These are phyloP conservation scores for Potentilla sterilis DNA, from an alignment of 306 rosid species.

Conservation along the genomic window DNA sequence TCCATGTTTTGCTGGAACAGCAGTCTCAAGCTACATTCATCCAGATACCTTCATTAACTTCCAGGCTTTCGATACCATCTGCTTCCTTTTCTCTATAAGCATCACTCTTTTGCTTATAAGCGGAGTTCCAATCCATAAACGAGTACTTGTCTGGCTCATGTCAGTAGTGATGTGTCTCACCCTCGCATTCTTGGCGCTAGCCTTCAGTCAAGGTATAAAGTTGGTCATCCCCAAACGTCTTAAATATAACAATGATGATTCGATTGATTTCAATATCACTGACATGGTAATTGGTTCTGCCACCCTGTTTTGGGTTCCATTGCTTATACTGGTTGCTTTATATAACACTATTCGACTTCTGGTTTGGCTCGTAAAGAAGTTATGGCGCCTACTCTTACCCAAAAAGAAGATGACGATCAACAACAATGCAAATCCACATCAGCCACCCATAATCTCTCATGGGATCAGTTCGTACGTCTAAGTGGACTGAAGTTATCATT, in stretches of 20 bases:
- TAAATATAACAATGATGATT: too few species aligned
- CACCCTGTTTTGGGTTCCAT: not conserved
- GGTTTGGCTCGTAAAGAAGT: conserved; percentile 20
- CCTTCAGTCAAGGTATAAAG: not conserved
- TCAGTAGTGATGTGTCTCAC: not conserved
- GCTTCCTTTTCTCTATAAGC: not conserved
- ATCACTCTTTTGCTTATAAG: conserved; percentile 15
- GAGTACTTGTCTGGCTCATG: conserved; percentile 11
- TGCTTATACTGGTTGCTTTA: not conserved
- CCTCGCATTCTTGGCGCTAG: not conserved
- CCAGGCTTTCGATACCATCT: too few species aligned
- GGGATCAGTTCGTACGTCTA: not conserved
- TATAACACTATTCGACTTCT: conserved; percentile 24
- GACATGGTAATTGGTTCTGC: not conserved
- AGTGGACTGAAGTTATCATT: not conserved
- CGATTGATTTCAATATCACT: too few species aligned
- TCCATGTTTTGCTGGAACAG: not conserved
- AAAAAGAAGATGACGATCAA: not conserved
- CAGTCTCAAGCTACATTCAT: not conserved
- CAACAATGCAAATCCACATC: not conserved
- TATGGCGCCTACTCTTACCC: not conserved
- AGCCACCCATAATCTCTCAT: not conserved
- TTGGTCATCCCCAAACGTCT: not conserved
- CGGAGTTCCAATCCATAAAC: conserved; percentile 1
- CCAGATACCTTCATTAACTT: fast-evolving